Conservation (phyloP, 2,329 filamentous ascomycete species). For the Arachnopeziza araneosa region DNA sequence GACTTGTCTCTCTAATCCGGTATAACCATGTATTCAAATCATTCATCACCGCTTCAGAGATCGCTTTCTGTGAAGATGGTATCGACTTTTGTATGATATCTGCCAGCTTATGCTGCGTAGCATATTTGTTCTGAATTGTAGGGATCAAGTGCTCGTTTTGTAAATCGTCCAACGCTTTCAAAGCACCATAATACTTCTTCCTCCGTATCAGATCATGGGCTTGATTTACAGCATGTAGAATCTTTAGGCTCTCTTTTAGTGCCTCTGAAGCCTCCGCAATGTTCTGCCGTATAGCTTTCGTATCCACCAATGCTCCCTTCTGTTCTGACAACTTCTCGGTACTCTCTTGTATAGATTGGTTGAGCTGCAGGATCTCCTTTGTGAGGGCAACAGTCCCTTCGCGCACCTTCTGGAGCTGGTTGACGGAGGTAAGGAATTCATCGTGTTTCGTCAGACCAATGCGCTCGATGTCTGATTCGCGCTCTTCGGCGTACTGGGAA, state of each 20-base stretch:
- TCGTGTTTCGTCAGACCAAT: slow-evolving; percentile 96
- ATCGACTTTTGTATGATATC: slow-evolving; percentile 96
- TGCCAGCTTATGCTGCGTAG: slow-evolving; percentile 90
- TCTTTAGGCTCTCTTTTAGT: slow-evolving; percentile 84
- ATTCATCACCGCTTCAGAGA: slow-evolving; percentile 94
- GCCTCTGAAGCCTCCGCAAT: slow-evolving; percentile 89
- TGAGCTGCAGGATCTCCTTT: slow-evolving; percentile 83
- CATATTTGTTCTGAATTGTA: slow-evolving; percentile 71
- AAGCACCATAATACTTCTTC: slow-evolving; percentile 92
- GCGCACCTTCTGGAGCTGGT: slow-evolving; percentile 85
- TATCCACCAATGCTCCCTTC: slow-evolving; percentile 91
- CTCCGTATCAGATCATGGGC: slow-evolving; percentile 86
- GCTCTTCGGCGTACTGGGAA: slow-evolving; percentile 74
- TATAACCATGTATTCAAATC: slow-evolving; percentile 97
- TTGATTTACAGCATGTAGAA: slow-evolving; percentile 87
- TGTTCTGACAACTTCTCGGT: slow-evolving; percentile 92
- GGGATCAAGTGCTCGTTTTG: slow-evolving; percentile 87
- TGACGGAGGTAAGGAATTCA: slow-evolving; percentile 90
- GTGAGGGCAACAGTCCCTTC: slow-evolving; percentile 87
- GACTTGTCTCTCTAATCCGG: slow-evolving; percentile 89
- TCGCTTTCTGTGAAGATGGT: slow-evolving; percentile 83
- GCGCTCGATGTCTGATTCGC: slow-evolving; percentile 85
- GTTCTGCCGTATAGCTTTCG: slow-evolving; percentile 85
- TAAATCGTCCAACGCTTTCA: slow-evolving; percentile 89
- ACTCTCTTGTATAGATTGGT: slow-evolving; percentile 90